Evolutionary conservation across 805 yeast species (phyloP).

Genomic region (Torulaspora gathmanii): DNA sequence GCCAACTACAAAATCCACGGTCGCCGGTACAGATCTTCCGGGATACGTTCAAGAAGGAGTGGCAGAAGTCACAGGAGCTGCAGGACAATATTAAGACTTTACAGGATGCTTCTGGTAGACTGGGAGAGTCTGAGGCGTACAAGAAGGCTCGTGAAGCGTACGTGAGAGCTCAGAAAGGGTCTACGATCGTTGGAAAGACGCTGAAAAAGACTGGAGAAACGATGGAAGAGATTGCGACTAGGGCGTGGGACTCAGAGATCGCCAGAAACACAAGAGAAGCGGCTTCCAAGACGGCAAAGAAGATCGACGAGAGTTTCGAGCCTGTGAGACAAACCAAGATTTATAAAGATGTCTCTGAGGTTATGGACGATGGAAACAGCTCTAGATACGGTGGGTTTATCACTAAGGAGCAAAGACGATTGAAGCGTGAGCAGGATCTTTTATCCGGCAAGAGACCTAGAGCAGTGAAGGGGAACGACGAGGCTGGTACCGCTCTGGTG

Average conservation of each 20-base stretch:
- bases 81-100: conserved; percentile 90
- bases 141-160: conserved; percentile 90
- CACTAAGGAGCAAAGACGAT: conserved; percentile 72
- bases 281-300: conserved; percentile 76
- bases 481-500: conserved; percentile 77
- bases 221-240: conserved; percentile 81
- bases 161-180: conserved; percentile 71
- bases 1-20: conserved; percentile 19
- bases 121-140: conserved; percentile 92
- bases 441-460: conserved; percentile 56
- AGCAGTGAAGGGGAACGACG: conserved; percentile 70
- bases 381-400: conserved; percentile 90
- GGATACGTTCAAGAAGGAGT: conserved; percentile 86
- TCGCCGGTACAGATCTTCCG: conserved; percentile 90
- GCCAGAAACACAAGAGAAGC: conserved; percentile 85
- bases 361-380: conserved; percentile 87
- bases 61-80: conserved; percentile 83
- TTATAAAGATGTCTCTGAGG: conserved; percentile 82
- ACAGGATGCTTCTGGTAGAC: conserved; percentile 91
- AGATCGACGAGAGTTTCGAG: conserved; percentile 78
- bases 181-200: conserved; percentile 66
- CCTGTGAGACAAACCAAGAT: conserved; percentile 89
- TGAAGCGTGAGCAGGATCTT: conserved; percentile 61
- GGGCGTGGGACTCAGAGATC: conserved; percentile 95
- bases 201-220: conserved; percentile 88